Percentiles rank a stretch among this genome's conserved stretches.
Conservation (phyloP, 192 early-diverging fungal species). For the Coemansia umbellata region DNA sequence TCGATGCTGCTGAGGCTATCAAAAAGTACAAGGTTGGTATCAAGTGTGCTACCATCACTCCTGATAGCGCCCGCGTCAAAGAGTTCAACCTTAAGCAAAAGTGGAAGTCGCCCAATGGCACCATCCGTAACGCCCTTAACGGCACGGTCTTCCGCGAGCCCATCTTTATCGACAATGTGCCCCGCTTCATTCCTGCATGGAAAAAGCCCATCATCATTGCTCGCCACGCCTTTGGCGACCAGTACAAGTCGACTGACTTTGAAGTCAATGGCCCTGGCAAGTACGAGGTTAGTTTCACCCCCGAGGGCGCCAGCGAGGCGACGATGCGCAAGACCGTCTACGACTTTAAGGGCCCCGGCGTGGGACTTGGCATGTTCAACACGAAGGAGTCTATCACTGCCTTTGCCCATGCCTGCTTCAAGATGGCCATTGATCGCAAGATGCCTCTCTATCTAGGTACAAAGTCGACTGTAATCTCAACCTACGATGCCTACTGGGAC, state of each 20-base stretch:
- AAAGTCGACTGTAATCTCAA: conserved; percentile 97
- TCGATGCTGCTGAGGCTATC: conserved; percentile 94
- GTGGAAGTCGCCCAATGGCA: conserved; percentile 98
- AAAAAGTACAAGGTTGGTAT: conserved; percentile 97
- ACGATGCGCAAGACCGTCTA: conserved; percentile 68
- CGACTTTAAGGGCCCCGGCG: conserved; percentile 83
- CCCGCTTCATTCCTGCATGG: conserved; percentile 90
- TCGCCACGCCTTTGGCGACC: conserved; percentile 96
- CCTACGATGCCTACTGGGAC: conserved; percentile 97
- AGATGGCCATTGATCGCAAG: conserved; percentile 83
- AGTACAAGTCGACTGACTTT: conserved; percentile 98
- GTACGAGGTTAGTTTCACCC: conserved; percentile 88
- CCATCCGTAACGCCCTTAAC: conserved; percentile 93
- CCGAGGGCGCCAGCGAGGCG: conserved; percentile 64
- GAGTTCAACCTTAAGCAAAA: conserved; percentile 97
- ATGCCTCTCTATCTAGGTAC: conserved; percentile 93
- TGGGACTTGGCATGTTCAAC: conserved; percentile 98
- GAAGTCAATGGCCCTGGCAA: conserved; percentile 85
- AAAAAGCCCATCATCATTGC: conserved; percentile 94
- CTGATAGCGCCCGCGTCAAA: conserved; percentile 89
- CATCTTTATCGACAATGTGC: conserved; percentile 88
- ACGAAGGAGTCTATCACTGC: conserved; percentile 83
- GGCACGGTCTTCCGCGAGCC: conserved; percentile 99
- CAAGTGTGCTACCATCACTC: conserved; percentile 99
- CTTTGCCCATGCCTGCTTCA: conserved; percentile 95